Percentiles rank a stretch among this genome's conserved stretches.
Conservation (phyloP, 75 land plant species). For the Pseudotsuga menziesii region DNA sequence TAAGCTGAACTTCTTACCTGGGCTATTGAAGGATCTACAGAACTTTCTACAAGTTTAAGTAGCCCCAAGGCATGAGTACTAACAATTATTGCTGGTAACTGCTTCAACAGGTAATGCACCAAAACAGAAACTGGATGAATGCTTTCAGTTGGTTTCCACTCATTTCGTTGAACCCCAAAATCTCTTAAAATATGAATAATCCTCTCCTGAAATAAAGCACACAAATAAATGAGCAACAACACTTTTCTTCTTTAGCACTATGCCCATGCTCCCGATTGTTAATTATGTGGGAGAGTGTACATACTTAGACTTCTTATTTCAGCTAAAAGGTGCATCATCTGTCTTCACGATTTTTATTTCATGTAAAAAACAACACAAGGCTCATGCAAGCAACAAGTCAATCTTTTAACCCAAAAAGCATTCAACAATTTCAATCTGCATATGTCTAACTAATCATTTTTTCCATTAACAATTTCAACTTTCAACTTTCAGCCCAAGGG, state of each 20-base stretch:
- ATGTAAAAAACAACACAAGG: not conserved
- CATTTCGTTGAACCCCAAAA: slow-evolving; percentile 45
- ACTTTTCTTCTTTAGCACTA: too few species aligned
- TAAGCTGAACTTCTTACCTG: slow-evolving; percentile 37
- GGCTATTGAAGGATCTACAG: slow-evolving; percentile 51
- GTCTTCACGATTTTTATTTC: not conserved
- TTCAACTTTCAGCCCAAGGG: not conserved
- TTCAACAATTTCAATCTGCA: not conserved
- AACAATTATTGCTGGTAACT: slow-evolving; percentile 58
- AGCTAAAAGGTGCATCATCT: not conserved
- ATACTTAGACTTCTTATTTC: not conserved
- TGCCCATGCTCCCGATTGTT: too few species aligned
- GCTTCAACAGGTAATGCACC: slow-evolving; percentile 68
- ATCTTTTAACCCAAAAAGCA: not conserved
- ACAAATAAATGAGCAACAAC: not conserved
- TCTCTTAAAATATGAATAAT: slow-evolving; percentile 23
- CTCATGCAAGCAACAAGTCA: not conserved
- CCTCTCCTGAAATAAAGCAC: slow-evolving; percentile 25
- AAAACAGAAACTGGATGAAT: slow-evolving; percentile 46
- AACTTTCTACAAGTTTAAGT: slow-evolving; percentile 42
- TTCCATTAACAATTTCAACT: not conserved
- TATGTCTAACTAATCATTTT: not conserved
- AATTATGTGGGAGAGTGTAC: too few species aligned
- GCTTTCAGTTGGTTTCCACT: slow-evolving; percentile 13
- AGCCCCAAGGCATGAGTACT: slow-evolving; percentile 43